A percentile compares a stretch with the other conserved stretches of the same genome.
phyloP scores from a whole-genome alignment of 1,284 basidiomycete species.

The Pseudozyma hubeiensis region DNA sequence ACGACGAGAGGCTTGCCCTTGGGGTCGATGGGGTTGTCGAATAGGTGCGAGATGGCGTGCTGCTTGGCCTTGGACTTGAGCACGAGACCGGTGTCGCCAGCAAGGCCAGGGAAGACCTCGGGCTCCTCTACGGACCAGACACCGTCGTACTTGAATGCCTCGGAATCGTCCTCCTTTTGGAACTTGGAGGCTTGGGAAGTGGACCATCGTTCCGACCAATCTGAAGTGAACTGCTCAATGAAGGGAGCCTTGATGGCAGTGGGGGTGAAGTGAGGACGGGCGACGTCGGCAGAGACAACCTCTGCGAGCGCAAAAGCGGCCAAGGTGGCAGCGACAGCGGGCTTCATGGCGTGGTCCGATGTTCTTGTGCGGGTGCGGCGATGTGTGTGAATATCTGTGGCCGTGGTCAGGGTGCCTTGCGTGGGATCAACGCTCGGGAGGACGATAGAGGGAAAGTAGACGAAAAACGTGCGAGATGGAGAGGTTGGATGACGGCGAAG shows the following conservation, averaged over 20 bases:
- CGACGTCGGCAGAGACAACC: slow-evolving; percentile 34
- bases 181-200: slow-evolving; percentile 95
- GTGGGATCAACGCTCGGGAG: too few species aligned
- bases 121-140: slow-evolving; percentile 97
- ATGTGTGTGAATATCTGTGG: neutral
- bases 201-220: slow-evolving; percentile 92
- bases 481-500: neutral
- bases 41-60: slow-evolving; percentile 96
- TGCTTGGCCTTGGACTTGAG: slow-evolving; percentile 86
- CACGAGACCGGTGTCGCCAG: slow-evolving; percentile 68
- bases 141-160: slow-evolving; percentile 89
- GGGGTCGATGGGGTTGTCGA: slow-evolving; percentile 82
- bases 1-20: slow-evolving; percentile 89
- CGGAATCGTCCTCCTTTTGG: slow-evolving; percentile 59
- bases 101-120: slow-evolving; percentile 74
- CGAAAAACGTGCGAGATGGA: too few species aligned
- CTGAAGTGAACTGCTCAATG: slow-evolving; percentile 94
- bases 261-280: slow-evolving; percentile 72
- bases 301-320: slow-evolving; percentile 46
- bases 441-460: too few species aligned
- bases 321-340: slow-evolving; percentile 40
- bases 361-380: neutral
- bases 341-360: slow-evolving; percentile 25
- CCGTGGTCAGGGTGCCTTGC: too few species aligned
- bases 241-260: slow-evolving; percentile 89